Conservation (phyloP, 768 basidiomycete species). For the Lactarius psammicola region DNA sequence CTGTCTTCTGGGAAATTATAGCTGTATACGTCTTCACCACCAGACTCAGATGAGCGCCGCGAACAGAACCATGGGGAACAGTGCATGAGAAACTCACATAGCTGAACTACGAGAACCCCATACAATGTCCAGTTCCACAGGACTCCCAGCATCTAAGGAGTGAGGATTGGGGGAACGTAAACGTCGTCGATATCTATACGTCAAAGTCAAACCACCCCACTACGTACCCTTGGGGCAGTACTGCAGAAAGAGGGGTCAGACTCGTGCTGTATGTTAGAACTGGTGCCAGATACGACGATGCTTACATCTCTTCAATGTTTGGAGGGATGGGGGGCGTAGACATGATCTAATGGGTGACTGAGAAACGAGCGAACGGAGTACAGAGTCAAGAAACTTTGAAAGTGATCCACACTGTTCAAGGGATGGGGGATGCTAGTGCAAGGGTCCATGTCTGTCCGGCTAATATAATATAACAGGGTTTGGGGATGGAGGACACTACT, state of each 20-base stretch:
- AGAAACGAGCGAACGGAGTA: no score
- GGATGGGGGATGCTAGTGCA: no score
- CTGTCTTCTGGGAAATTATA: constrained; percentile 17
- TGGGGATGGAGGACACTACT: no score
- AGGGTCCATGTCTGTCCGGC: no score
- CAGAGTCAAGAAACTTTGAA: no score
- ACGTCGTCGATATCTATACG: no score
- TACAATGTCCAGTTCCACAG: constrained; percentile 34
- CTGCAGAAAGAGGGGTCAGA: not conserved
- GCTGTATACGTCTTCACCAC: constrained; percentile 16
- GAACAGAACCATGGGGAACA: not conserved
- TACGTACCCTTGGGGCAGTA: constrained; percentile 2
- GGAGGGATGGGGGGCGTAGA: not conserved
- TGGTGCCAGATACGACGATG: not conserved
- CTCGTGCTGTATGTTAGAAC: not conserved
- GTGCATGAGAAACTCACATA: constrained; percentile 29
- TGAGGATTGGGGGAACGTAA: not conserved
- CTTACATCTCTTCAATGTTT: constrained; percentile 2
- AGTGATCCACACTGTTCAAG: no score
- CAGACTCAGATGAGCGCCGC: not conserved
- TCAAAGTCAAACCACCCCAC: not conserved
- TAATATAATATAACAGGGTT: no score
- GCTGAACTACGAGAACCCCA: constrained; percentile 34
- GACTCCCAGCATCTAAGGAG: not conserved
- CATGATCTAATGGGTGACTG: not conserved